Base-by-base conservation (phyloP, 306 rosid genomes). In the Alnus rubra region DNA sequence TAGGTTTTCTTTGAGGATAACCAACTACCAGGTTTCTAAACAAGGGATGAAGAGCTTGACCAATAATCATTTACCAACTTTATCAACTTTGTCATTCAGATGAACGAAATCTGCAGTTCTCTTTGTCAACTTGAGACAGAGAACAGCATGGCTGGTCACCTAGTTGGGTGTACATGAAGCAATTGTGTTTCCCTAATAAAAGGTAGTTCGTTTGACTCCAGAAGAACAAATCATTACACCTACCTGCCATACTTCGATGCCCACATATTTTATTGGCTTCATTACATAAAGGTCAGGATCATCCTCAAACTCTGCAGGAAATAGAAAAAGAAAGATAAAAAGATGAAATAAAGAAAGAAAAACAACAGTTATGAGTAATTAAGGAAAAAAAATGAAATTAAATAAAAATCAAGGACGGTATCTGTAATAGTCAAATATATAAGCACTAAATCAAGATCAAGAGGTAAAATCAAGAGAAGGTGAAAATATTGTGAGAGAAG, bases 161-260 rank as follows among this genome's bases (percentile, higher is more conserved):
- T 39, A 37, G 51, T 5, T 39, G 15, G n/a, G n/a, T 18, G 13
- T 67, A 4, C 9, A 67, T 14, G 16, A 67, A 18, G 15, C 1
- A 19, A 42, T 67, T 64, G 48, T 37, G 19, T 37, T 64, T 67
- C 48, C 14, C n/a, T 9, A 63, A 18, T 67, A 42, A 23, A 23
- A 42, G 3, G 72, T 44, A 39, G 30, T 14, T 67, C 3, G 49
- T 39, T n/a, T 8, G 51, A 18, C 30, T 37, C 30, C 50, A 67
- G 49, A 73, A 77, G 65, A 52, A 30, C 16, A 64, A 74, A 52
- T 71, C 55, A 31, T 67, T 58, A 62, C 52, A 74, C 83, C 59
- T 71, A 95, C 98, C 97, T 95, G 98, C 98, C 98, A 95, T 81
- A 95, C 97, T 88, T 95, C 98, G 74, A 95, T 84, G 69, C 98